Evolutionary conservation across 306 rosid genomes (phyloP).

Genomic region (Medicago lupulina): DNA sequence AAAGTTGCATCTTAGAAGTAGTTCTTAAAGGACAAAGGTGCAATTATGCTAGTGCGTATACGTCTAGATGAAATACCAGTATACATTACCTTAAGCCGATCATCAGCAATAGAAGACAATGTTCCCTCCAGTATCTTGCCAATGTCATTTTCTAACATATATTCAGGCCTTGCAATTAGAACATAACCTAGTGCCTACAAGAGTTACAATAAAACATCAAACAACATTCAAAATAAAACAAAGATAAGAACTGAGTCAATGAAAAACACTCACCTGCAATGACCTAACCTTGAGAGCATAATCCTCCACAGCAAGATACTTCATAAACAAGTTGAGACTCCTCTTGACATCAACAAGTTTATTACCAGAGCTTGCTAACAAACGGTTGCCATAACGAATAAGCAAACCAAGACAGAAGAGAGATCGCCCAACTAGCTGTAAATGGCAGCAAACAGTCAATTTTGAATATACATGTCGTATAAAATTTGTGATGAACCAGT

Average conservation of each 20-base stretch:
- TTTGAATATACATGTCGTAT: conserved; percentile 13
- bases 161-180: conserved; percentile 92
- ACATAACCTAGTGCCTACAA: conserved; percentile 94
- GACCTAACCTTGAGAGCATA: conserved; percentile 76
- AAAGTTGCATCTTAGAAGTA: not conserved
- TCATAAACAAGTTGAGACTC: conserved; percentile 73
- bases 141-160: conserved; percentile 84
- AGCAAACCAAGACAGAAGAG: conserved; percentile 94
- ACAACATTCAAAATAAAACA: conserved; percentile 38
- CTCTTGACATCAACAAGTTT: conserved; percentile 55
- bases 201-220: conserved; percentile 47
- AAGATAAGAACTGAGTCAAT: conserved; percentile 26
- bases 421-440: conserved; percentile 87
- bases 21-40: not conserved
- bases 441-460: conserved; percentile 43
- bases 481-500: conserved; percentile 16
- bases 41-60: not conserved
- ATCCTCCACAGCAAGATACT: conserved; percentile 75
- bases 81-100: conserved; percentile 76
- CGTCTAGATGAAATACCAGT: not conserved
- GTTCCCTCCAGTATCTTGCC: conserved; percentile 74
- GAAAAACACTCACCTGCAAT: conserved; percentile 68
- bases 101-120: conserved; percentile 66
- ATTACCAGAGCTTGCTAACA: conserved; percentile 62
- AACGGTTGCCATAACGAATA: conserved; percentile 83